A percentile compares a stretch with the other conserved stretches of the same genome.
Conservation (phyloP, 1,284 basidiomycete species). For the Dichomitus squalens region DNA sequence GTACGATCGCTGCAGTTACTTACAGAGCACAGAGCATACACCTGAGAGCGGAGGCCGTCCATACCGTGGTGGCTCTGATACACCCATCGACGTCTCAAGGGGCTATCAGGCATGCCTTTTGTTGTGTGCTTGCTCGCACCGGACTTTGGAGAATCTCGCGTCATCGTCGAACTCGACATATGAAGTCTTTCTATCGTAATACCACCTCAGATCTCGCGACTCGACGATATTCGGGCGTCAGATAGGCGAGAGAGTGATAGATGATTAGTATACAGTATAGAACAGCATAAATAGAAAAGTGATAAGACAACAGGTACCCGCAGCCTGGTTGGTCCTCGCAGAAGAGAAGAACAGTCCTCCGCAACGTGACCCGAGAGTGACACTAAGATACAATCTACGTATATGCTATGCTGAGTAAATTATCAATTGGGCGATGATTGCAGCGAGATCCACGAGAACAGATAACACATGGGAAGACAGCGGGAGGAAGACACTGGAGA, state of each 20-base stretch:
- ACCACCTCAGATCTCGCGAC: no score
- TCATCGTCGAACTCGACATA: neutral
- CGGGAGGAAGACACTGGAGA: neutral
- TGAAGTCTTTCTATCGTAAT: neutral
- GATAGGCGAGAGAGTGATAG: conserved; percentile 10
- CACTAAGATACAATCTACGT: conserved; percentile 48
- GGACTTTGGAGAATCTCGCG: neutral
- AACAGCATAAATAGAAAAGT: conserved; percentile 36
- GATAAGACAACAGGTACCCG: conserved; percentile 32
- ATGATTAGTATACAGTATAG: conserved; percentile 39
- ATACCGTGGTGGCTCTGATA: no score
- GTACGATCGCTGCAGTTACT: neutral
- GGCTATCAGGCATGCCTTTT: no score
- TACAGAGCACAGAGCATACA: no score
- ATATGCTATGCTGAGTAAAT: conserved; percentile 41
- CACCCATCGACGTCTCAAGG: no score
- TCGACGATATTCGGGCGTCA: neutral
- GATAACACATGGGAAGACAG: conserved; percentile 20
- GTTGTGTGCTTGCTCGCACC: neutral
- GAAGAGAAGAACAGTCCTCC: conserved; percentile 5
- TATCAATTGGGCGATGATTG: conserved; percentile 33
- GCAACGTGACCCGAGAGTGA: conserved; percentile 7
- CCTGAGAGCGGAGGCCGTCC: no score
- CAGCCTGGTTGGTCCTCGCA: conserved; percentile 26
- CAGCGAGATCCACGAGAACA: conserved; percentile 26